Evolutionary conservation across 2,329 filamentous ascomycete genomes (phyloP), one percentile per base, ranked within the genome.

Genomic region (Cordyceps tenuipes): DNA sequence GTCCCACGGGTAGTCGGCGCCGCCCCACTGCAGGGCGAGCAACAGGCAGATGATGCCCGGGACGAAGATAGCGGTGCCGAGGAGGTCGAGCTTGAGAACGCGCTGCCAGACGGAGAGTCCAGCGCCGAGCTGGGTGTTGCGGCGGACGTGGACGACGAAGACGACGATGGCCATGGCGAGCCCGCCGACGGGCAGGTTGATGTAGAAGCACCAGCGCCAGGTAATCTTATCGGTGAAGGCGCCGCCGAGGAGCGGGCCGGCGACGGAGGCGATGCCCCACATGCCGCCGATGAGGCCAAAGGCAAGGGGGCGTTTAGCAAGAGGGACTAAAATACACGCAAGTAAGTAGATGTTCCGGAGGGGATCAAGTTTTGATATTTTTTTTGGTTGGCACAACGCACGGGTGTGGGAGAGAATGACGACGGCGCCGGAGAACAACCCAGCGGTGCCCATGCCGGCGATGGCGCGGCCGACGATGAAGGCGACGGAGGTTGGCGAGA

Each of bases 1-100:
- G 60, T 68, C 72, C 82, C 82, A 85, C 4, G 81, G 55, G 59
- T 80, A 78, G 26, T 76, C 68, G 44, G 76, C 71, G 9, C 82
- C 82, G 15, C 81, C 82, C 77, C 79, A 84, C 64, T 84, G 78
- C 43, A 85, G 71, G 8, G 80, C 82, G 4, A 85, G 73, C 9
- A 85, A 70, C 13, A 84, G 72, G 64, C 76, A 79, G 62, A 83
- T 68, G 50, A 83, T 74, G 43, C 77, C 75, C 1, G 81, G 79
- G 31, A 82, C 73, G 65, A 83, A 76, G 61, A 82, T 69, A n/a
- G 68, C 68, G 2, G 77, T 76, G 31, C 82, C 81, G 10, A 75
- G 49, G 10, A 81, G 68, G 65, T 84, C 82, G 50, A 84, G 71
- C 62, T 77, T 73, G 50, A 72, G 66, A 34, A 82, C 53, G 13